Evolutionary conservation across 2,329 filamentous ascomycete genomes (phyloP), one percentile per base, ranked within the genome.

Genomic region (Aspergillus glaucus): DNA sequence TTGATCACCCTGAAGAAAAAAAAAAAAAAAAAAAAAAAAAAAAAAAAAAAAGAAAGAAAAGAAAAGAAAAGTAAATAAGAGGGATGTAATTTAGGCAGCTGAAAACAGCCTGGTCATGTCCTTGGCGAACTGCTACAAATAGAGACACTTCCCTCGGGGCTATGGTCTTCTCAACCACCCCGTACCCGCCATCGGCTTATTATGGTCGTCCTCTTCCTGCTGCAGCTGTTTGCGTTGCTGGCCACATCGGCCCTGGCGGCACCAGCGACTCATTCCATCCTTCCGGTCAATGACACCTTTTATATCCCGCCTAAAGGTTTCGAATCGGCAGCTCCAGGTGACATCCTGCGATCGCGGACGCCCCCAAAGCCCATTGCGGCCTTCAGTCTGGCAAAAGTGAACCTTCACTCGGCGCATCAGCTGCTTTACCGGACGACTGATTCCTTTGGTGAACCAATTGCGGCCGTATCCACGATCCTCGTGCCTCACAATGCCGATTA

Each of bases 391-490:
- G 52, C 49, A 17, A 51, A 53, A 10, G 46, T 58, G 42, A 62
- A 64, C 28, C 45, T 65, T 4, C 50, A 47, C 4, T 47, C 51
- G 6, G 49, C 56, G 2, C 59, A 68, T 45, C 67, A 75, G 47
- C 59, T 75, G 39, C 61, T 74, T 2, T 74, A 72, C 50, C 62
- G 68, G 7, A 70, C 71, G 9, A 70, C 62, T 2, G 65, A 74
- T 51, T 64, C 58, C 32, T 56, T 60, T 10, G 61, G 62, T 17
- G 58, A 68, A 2, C 62, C 72, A 4, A 65, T 66, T 2, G 64
- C 62, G 2, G 65, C 72, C 0, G 66, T 72, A 0, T 61, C 70
- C 1, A 74, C 72, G 0, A 59, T 75, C 1, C 51, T 75, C 6
- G 47, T 72, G 3, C 70, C 71, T 3, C 51, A 62, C 26, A 62